These are phyloP conservation scores for Sarocladiaceae sp. DNA, from an alignment of 2,329 filamentous ascomycete genomes.

Conservation along the genomic window DNA sequence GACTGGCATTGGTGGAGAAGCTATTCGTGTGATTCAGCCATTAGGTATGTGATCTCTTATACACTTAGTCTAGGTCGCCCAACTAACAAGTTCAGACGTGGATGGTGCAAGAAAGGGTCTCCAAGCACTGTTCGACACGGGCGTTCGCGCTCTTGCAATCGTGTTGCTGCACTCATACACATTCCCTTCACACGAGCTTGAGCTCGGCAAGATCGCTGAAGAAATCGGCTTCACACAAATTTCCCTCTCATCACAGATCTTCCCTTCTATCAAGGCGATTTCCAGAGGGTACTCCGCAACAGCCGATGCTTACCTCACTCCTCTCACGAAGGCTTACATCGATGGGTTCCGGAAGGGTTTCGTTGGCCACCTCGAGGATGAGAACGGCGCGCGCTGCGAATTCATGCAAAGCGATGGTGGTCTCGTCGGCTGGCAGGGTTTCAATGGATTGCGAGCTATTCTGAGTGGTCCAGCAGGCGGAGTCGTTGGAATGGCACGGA, in stretches of 20 bases:
- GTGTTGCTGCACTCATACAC: constrained; percentile 92
- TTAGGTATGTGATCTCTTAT: constrained; percentile 10
- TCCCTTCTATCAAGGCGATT: constrained; percentile 41
- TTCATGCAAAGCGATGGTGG: constrained; percentile 91
- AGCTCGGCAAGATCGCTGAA: constrained; percentile 69
- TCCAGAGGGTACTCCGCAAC: constrained; percentile 37
- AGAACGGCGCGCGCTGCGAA: constrained; percentile 75
- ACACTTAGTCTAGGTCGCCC: too few relatives aligned
- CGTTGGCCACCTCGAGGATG: constrained; percentile 67
- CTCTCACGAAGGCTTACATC: constrained; percentile 35
- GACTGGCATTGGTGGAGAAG: constrained; percentile 63
- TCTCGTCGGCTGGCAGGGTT: constrained; percentile 68
- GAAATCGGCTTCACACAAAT: constrained; percentile 75
- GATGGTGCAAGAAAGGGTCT: constrained; percentile 51
- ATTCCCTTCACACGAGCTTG: constrained; percentile 78
- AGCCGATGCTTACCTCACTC: constrained; percentile 40
- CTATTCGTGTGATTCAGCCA: constrained; percentile 58
- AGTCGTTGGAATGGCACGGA: constrained; percentile 87
- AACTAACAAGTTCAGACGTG: constrained; percentile 41
- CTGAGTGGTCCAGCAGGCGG: constrained; percentile 85
- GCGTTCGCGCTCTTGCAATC: constrained; percentile 78
- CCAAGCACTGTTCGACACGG: constrained; percentile 57
- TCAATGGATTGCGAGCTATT: constrained; percentile 80
- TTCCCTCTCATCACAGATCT: constrained; percentile 43
- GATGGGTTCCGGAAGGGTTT: constrained; percentile 82